Conservation (phyloP, 176 grass and related monocot genomes). For the Oryza punctata region DNA sequence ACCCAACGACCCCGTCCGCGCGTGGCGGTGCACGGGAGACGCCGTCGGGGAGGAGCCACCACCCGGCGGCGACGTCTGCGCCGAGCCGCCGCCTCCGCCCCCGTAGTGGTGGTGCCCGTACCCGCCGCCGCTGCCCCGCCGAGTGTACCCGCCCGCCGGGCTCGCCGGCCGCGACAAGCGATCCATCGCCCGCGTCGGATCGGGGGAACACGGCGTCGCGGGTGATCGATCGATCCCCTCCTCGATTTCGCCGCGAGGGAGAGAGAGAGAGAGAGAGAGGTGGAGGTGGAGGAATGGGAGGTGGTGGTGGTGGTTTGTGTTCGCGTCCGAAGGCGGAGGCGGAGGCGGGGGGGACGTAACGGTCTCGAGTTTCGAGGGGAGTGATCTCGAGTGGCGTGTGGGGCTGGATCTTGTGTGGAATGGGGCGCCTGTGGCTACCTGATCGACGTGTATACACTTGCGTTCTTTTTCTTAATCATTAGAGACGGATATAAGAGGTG, state of each 20-base stretch:
- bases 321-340: slow-evolving; percentile 42
- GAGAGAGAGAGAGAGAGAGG: not conserved
- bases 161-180: slow-evolving; percentile 53
- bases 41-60: slow-evolving; percentile 50
- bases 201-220: too few species aligned
- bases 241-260: slow-evolving; percentile 4
- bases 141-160: slow-evolving; percentile 43
- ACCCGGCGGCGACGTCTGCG: slow-evolving; percentile 43
- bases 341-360: slow-evolving; percentile 30
- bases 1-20: slow-evolving; percentile 41
- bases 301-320: slow-evolving; percentile 31
- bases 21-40: slow-evolving; percentile 57
- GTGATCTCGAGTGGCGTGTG: slow-evolving; percentile 1
- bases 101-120: slow-evolving; percentile 14
- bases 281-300: slow-evolving; percentile 22
- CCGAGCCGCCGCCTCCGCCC: slow-evolving; percentile 9
- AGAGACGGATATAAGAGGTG: accelerated
- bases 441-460: too few species aligned
- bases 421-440: too few species aligned
- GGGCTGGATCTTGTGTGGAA: slow-evolving; percentile 18
- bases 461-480: too few species aligned
- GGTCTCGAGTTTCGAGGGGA: slow-evolving; percentile 35
- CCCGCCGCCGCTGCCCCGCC: slow-evolving; percentile 26
- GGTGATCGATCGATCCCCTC: too few species aligned
- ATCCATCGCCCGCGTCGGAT: slow-evolving; percentile 37